These are phyloP conservation scores for Solanum ossicruentum DNA, from an alignment of 257 asterid species.

Conservation along the genomic window DNA sequence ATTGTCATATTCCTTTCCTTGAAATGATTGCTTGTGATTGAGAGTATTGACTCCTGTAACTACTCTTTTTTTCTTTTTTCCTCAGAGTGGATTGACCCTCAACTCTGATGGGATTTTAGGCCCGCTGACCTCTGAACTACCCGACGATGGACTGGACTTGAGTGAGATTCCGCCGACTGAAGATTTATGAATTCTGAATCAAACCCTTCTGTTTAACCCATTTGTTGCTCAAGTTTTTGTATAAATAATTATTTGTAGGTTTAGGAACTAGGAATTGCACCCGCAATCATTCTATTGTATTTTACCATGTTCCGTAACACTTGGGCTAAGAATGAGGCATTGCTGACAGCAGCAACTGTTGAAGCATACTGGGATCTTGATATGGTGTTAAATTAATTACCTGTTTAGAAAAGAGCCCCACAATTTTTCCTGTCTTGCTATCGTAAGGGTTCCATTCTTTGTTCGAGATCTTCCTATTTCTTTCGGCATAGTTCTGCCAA, in stretches of 20 bases:
- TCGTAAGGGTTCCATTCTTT: too few species aligned
- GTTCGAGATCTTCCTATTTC: too few species aligned
- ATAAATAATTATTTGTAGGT: neutral
- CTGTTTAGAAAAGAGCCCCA: too few species aligned
- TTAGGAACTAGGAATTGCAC: neutral
- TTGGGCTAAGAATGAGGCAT: neutral
- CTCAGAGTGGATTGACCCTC: constrained; percentile 89
- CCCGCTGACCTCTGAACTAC: constrained; percentile 72
- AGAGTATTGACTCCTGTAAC: neutral
- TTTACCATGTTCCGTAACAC: neutral
- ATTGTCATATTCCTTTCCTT: neutral
- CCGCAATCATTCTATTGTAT: neutral
- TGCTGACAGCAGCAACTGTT: neutral
- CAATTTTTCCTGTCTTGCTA: too few species aligned
- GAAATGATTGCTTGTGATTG: neutral
- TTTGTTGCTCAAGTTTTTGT: neutral
- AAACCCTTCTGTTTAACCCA: neutral
- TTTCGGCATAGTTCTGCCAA: too few species aligned
- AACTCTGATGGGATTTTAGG: constrained; percentile 87
- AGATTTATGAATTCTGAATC: constrained; percentile 21
- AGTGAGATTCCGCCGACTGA: constrained; percentile 65
- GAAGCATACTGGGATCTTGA: neutral
- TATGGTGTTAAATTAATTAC: neutral
- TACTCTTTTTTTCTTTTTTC: neutral
- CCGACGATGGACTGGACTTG: constrained; percentile 72